These are phyloP conservation scores for Nakazawaea holstii DNA, from an alignment of 805 yeast species.

Conservation along the genomic window DNA sequence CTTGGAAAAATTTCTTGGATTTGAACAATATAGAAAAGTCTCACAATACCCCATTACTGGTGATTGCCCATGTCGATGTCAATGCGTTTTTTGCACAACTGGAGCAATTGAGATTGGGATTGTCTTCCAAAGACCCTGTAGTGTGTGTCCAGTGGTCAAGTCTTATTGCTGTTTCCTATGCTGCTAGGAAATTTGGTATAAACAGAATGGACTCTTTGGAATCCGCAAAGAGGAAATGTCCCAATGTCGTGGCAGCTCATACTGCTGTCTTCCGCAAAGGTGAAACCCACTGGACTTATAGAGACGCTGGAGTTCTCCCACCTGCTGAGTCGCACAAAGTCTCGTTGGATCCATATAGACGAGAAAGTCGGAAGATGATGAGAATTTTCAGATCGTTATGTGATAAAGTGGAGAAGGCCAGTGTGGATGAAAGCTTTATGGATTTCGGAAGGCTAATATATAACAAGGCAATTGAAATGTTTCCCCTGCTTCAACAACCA, in stretches of 20 bases:
- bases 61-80: conserved; percentile 81
- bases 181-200: conserved; percentile 83
- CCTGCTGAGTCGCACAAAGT: conserved; percentile 69
- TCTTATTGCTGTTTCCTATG: conserved; percentile 84
- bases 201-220: conserved; percentile 68
- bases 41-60: conserved; percentile 64
- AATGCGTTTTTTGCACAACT: conserved; percentile 97
- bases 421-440: conserved; percentile 89
- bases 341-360: conserved; percentile 82
- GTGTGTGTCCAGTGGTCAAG: conserved; percentile 94
- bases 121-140: conserved; percentile 68
- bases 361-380: conserved; percentile 79
- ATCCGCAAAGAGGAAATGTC: conserved; percentile 72
- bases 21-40: conserved; percentile 42
- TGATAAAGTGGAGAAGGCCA: conserved; percentile 81
- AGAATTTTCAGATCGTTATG: conserved; percentile 57
- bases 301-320: conserved; percentile 47
- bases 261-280: conserved; percentile 93
- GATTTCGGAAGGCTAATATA: conserved; percentile 72
- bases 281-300: conserved; percentile 76
- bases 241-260: conserved; percentile 71
- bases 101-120: conserved; percentile 70
- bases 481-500: conserved; percentile 33
- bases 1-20: conserved; percentile 41
- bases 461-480: conserved; percentile 30